Percentiles rank a stretch among this genome's conserved stretches.
These are phyloP conservation scores for Hygrophila difformis DNA, from an alignment of 257 asterid genomes.

Conservation along the genomic window DNA sequence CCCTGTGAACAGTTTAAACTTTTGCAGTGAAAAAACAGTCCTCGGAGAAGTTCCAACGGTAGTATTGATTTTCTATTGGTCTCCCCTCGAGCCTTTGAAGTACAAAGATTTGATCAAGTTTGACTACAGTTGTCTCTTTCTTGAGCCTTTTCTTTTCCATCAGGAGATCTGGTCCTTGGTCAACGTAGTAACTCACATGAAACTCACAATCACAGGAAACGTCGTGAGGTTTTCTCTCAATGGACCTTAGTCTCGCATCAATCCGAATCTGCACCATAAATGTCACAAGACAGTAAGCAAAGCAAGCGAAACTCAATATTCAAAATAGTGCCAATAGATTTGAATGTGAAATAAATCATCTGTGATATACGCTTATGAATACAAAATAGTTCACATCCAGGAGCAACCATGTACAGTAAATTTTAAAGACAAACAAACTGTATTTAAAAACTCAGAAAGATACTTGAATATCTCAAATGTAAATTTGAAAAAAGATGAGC, in stretches of 20 bases:
- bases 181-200: slow-evolving; percentile 54
- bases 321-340: background rate
- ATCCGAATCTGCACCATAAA: slow-evolving; percentile 50
- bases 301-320: background rate
- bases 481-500: too few relatives aligned
- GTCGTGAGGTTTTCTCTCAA: slow-evolving; percentile 74
- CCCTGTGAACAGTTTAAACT: slow-evolving; percentile 41
- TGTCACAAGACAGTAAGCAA: background rate
- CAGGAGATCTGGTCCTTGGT: slow-evolving; percentile 54
- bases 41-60: slow-evolving; percentile 75
- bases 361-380: too few relatives aligned
- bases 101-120: slow-evolving; percentile 42
- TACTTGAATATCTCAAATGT: too few relatives aligned
- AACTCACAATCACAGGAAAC: slow-evolving; percentile 51
- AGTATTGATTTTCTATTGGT: slow-evolving; percentile 49
- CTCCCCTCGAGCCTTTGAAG: slow-evolving; percentile 64
- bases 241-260: slow-evolving; percentile 79
- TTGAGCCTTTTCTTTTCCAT: slow-evolving; percentile 37
- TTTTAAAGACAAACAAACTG: background rate
- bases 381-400: background rate
- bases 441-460: too few relatives aligned
- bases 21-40: slow-evolving; percentile 59
- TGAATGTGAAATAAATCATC: background rate
- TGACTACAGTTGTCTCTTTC: slow-evolving; percentile 35
- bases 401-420: background rate